These are phyloP conservation scores for Caloboletus firmus DNA, from an alignment of 1,284 basidiomycete genomes.

Conservation along the genomic window DNA sequence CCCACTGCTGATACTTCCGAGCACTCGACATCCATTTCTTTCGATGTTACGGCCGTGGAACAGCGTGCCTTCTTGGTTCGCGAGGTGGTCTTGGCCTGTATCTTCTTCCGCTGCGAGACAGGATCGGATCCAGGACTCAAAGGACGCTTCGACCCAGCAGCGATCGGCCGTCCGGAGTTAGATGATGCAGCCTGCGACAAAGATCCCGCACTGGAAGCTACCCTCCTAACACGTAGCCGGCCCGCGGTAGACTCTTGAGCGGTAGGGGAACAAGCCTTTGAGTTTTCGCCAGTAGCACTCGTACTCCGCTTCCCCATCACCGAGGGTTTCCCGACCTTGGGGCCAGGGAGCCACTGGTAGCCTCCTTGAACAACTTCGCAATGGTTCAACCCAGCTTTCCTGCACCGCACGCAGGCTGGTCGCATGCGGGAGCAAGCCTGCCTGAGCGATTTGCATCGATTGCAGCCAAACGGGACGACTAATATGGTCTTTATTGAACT, in stretches of 20 bases:
- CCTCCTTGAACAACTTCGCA: neutral
- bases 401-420: conserved; percentile 27
- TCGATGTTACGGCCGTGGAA: neutral
- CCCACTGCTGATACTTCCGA: neutral
- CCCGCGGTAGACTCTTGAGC: neutral
- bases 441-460: conserved; percentile 6
- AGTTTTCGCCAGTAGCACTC: neutral
- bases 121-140: conserved; percentile 13
- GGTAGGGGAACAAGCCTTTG: neutral
- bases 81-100: neutral
- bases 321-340: conserved; percentile 11
- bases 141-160: conserved; percentile 14
- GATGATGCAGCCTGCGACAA: neutral
- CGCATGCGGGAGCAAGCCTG: conserved; percentile 29
- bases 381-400: conserved; percentile 11
- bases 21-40: neutral
- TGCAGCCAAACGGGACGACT: conserved; percentile 25
- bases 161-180: neutral
- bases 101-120: conserved; percentile 12
- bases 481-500: conserved; percentile 15
- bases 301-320: neutral
- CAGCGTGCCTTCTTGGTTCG: neutral
- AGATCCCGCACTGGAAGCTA: neutral
- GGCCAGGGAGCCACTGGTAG: conserved; percentile 28
- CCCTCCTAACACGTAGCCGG: neutral